These are phyloP conservation scores for Xerocomellus intermedius DNA, from an alignment of 768 basidiomycete species.

Conservation along the genomic window DNA sequence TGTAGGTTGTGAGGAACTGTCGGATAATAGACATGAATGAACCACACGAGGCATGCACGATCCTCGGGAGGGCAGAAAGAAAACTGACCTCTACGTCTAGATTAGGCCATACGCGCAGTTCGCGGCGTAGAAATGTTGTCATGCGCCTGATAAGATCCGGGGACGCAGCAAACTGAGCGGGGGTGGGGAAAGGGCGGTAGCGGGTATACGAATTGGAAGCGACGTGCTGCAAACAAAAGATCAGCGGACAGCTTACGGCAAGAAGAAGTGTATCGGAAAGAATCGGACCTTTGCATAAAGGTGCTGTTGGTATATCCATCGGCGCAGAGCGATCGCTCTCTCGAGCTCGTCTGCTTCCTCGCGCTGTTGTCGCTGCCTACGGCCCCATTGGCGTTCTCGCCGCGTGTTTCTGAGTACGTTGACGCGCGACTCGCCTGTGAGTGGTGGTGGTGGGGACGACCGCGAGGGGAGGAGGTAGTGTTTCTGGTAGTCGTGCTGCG, in stretches of 20 bases:
- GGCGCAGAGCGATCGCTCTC: slow-evolving; percentile 65
- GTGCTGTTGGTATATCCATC: slow-evolving; percentile 77
- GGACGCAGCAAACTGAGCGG: slow-evolving; percentile 77
- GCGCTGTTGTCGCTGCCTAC: slow-evolving; percentile 46
- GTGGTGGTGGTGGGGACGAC: slow-evolving; percentile 44
- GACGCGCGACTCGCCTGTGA: slow-evolving; percentile 28
- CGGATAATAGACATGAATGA: slow-evolving; percentile 16
- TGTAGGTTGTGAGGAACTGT: slow-evolving; percentile 88
- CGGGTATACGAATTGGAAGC: slow-evolving; percentile 85
- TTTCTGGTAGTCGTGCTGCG: slow-evolving; percentile 79
- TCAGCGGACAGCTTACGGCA: background rate
- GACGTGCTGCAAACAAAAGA: slow-evolving; percentile 62
- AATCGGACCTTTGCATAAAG: slow-evolving; percentile 80
- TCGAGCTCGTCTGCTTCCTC: slow-evolving; percentile 72
- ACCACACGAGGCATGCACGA: slow-evolving; percentile 1
- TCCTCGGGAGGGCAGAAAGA: background rate
- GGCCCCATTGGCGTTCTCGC: slow-evolving; percentile 55
- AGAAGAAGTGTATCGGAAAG: background rate
- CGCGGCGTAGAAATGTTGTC: slow-evolving; percentile 78
- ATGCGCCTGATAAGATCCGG: slow-evolving; percentile 73
- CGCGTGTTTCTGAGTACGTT: slow-evolving; percentile 32
- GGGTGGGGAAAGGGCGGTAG: slow-evolving; percentile 88
- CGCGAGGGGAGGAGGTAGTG: slow-evolving; percentile 69
- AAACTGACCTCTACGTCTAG: slow-evolving; percentile 81
- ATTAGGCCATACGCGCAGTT: slow-evolving; percentile 83